Conservation (phyloP, 441 rosid genomes). For the Brassica balearica region DNA sequence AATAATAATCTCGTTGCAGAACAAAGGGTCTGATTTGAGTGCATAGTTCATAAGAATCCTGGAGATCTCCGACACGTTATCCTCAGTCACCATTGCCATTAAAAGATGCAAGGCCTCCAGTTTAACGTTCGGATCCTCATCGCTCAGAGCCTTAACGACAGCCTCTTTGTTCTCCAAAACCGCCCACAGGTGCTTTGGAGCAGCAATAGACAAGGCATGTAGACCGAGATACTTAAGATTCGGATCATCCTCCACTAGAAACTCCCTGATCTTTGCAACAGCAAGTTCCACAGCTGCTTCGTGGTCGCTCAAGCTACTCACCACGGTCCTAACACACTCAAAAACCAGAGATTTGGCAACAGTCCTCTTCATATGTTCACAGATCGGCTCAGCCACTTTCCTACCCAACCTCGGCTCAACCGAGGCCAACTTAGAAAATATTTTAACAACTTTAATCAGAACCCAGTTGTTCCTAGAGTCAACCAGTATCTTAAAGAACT, state of each 20-base stretch:
- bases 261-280: conserved; percentile 61
- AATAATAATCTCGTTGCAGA: conserved; percentile 87
- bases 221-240: conserved; percentile 92
- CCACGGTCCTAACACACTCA: conserved; percentile 84
- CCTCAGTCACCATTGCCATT: conserved; percentile 83
- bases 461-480: conserved; percentile 94
- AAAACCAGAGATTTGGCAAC: conserved; percentile 83
- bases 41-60: conserved; percentile 78
- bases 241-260: conserved; percentile 82
- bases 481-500: conserved; percentile 75
- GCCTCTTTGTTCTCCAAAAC: conserved; percentile 86
- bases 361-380: conserved; percentile 85
- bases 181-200: conserved; percentile 73
- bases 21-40: conserved; percentile 80
- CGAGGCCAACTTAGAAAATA: conserved; percentile 74
- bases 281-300: conserved; percentile 85
- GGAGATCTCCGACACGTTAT: conserved; percentile 70
- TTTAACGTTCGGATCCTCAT: conserved; percentile 77
- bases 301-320: conserved; percentile 74
- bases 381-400: conserved; percentile 79
- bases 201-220: conserved; percentile 67
- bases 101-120: conserved; percentile 75
- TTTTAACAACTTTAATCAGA: conserved; percentile 81
- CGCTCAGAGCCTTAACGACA: conserved; percentile 81
- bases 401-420: conserved; percentile 86